phyloP scores from a whole-genome alignment of 2,329 filamentous ascomycete species.

The Colletotrichum theobromicola region DNA sequence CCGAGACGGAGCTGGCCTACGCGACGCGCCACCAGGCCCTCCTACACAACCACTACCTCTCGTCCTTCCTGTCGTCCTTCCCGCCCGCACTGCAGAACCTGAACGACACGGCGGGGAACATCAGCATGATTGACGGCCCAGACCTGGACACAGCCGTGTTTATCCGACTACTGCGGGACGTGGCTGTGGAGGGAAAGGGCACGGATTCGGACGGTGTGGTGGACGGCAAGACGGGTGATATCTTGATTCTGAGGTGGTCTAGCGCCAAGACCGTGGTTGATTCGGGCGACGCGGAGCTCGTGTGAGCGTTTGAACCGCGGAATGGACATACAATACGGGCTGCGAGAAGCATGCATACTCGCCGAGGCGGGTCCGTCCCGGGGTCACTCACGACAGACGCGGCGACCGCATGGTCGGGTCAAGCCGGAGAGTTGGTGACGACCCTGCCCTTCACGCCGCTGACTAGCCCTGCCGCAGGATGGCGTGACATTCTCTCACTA shows the following conservation, averaged over 20 bases:
- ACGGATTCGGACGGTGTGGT: slow-evolving; percentile 68
- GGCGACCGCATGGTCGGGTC: slow-evolving; percentile 43
- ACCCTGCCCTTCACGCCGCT: not conserved
- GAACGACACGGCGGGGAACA: slow-evolving; percentile 88
- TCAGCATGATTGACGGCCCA: slow-evolving; percentile 90
- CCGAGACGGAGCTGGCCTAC: slow-evolving; percentile 79
- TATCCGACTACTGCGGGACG: slow-evolving; percentile 71
- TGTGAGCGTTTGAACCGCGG: slow-evolving; percentile 41
- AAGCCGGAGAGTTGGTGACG: slow-evolving; percentile 29
- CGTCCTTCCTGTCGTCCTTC: slow-evolving; percentile 84
- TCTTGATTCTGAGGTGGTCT: slow-evolving; percentile 75
- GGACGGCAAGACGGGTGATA: slow-evolving; percentile 64
- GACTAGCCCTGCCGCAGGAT: not conserved
- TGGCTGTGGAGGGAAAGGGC: slow-evolving; percentile 63
- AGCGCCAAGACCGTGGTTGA: slow-evolving; percentile 70
- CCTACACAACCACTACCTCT: slow-evolving; percentile 82
- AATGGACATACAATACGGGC: not conserved
- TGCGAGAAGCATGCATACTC: not conserved
- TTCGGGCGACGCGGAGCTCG: slow-evolving; percentile 60
- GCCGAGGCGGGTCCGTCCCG: slow-evolving; percentile 29
- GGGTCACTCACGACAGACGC: slow-evolving; percentile 59
- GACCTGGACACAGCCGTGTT: slow-evolving; percentile 87
- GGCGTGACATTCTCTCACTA: slow-evolving; percentile 21
- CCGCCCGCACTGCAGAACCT: slow-evolving; percentile 80
- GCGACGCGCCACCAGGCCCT: slow-evolving; percentile 85